Evolutionary conservation across 176 grass and related monocot genomes (phyloP).

Genomic region (Hordeum marinum): DNA sequence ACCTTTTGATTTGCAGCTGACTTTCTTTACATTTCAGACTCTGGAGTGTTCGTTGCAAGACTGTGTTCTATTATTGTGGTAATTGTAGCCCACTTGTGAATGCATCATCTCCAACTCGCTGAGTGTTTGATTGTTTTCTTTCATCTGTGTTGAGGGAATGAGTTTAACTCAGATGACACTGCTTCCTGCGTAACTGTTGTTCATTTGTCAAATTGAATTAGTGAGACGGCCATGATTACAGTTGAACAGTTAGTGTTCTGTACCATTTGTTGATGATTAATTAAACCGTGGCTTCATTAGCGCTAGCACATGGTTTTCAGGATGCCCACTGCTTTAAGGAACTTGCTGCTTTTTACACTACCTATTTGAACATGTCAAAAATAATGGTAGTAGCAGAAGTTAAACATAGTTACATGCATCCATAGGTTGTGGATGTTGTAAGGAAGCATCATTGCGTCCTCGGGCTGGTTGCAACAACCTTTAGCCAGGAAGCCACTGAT

Average conservation of each 20-base stretch:
- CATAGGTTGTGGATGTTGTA: neutral
- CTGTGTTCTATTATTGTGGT: neutral
- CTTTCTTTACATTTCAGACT: neutral
- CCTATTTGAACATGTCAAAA: too few relatives aligned
- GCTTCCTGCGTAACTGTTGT: neutral
- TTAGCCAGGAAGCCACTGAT: too few relatives aligned
- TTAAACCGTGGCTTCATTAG: too few relatives aligned
- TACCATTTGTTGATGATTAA: neutral
- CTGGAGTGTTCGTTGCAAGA: neutral
- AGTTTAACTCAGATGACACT: neutral
- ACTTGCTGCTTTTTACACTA: too few relatives aligned
- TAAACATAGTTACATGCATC: too few relatives aligned
- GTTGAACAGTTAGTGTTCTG: neutral
- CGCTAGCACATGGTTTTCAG: too few relatives aligned
- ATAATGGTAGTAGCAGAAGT: too few relatives aligned
- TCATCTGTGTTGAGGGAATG: neutral
- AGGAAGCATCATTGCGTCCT: neutral
- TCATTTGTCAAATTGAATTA: neutral
- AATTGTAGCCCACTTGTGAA: too few relatives aligned
- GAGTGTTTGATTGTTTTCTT: neutral
- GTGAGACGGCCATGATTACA: neutral
- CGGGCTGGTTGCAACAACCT: too few relatives aligned
- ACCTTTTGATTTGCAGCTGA: neutral
- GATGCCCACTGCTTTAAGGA: too few relatives aligned
- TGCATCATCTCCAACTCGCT: too few relatives aligned